These are phyloP conservation scores for Capsicum rhomboideum DNA, from an alignment of 257 asterid genomes.

Conservation along the genomic window DNA sequence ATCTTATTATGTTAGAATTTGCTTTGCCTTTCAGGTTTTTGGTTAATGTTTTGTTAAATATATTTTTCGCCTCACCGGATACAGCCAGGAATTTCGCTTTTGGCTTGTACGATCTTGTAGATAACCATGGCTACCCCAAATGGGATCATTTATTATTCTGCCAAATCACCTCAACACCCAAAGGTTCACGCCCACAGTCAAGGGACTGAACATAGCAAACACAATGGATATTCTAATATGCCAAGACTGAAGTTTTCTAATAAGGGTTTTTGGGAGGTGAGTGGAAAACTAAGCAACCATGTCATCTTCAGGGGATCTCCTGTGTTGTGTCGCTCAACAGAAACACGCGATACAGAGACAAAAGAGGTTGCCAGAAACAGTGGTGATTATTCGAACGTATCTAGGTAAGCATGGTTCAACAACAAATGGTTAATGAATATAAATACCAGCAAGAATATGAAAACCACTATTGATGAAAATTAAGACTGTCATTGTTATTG, in stretches of 20 bases:
- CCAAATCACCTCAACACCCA: slow-evolving; percentile 67
- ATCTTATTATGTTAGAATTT: neutral
- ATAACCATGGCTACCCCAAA: slow-evolving; percentile 54
- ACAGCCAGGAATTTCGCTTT: neutral
- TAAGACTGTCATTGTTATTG: neutral
- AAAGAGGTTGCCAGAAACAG: slow-evolving; percentile 31
- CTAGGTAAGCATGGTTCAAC: slow-evolving; percentile 37
- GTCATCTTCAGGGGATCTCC: slow-evolving; percentile 40
- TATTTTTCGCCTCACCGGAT: slow-evolving; percentile 10
- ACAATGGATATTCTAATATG: slow-evolving; percentile 31
- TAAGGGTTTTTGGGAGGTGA: slow-evolving; percentile 43
- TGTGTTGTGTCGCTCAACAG: slow-evolving; percentile 48
- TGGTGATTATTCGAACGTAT: slow-evolving; percentile 32
- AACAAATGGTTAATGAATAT: neutral
- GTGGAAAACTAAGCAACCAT: slow-evolving; percentile 30
- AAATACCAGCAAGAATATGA: neutral
- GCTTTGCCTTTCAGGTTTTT: neutral
- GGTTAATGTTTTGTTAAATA: slow-evolving; percentile 4
- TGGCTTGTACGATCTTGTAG: slow-evolving; percentile 16
- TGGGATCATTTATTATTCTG: slow-evolving; percentile 62
- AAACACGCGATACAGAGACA: slow-evolving; percentile 46
- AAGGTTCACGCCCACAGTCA: slow-evolving; percentile 28
- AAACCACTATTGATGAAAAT: neutral
- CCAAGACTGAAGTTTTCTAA: slow-evolving; percentile 29
- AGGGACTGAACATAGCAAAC: slow-evolving; percentile 31